A percentile compares a stretch with the other conserved stretches of the same genome.
phyloP scores from a whole-genome alignment of 495 filamentous ascomycete genomes.

The Xylaria palmicola region DNA sequence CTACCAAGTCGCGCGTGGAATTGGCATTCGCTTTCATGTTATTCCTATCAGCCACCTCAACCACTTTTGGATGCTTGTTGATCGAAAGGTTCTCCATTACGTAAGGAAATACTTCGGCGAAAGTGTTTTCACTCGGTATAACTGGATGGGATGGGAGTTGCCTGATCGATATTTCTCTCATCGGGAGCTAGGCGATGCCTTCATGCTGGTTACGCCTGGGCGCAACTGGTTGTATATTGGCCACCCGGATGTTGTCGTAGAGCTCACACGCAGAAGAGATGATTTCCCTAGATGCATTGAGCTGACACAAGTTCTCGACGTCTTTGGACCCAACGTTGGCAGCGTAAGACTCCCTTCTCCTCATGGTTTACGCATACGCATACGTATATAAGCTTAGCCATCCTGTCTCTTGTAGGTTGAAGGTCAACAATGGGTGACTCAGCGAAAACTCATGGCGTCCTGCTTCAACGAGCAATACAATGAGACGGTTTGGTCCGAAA shows the following conservation, averaged over 20 bases:
- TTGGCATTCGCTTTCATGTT: constrained; percentile 36
- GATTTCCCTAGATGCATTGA: constrained; percentile 44
- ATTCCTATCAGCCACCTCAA: constrained; percentile 31
- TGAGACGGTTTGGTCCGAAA: constrained; percentile 46
- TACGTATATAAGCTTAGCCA: background rate
- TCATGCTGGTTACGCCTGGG: constrained; percentile 41
- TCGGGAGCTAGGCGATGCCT: constrained; percentile 39
- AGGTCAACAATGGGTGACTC: constrained; percentile 45
- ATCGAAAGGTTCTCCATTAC: constrained; percentile 17
- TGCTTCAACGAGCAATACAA: constrained; percentile 54
- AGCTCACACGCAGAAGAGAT: constrained; percentile 34
- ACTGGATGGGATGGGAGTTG: constrained; percentile 35
- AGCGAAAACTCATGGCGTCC: constrained; percentile 42
- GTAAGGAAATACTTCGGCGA: constrained; percentile 23
- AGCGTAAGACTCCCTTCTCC: constrained; percentile 32
- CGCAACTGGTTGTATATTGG: constrained; percentile 39
- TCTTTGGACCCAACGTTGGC: constrained; percentile 49
- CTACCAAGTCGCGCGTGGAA: constrained; percentile 21
- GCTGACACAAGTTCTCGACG: constrained; percentile 37
- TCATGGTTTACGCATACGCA: background rate
- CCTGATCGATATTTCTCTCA: constrained; percentile 38
- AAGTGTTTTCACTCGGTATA: constrained; percentile 30
- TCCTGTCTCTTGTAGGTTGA: constrained; percentile 26
- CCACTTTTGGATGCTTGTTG: constrained; percentile 30
- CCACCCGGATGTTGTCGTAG: constrained; percentile 38